phyloP scores from a whole-genome alignment of 2,329 filamentous ascomycete species.

The Fusarium goolgardi region DNA sequence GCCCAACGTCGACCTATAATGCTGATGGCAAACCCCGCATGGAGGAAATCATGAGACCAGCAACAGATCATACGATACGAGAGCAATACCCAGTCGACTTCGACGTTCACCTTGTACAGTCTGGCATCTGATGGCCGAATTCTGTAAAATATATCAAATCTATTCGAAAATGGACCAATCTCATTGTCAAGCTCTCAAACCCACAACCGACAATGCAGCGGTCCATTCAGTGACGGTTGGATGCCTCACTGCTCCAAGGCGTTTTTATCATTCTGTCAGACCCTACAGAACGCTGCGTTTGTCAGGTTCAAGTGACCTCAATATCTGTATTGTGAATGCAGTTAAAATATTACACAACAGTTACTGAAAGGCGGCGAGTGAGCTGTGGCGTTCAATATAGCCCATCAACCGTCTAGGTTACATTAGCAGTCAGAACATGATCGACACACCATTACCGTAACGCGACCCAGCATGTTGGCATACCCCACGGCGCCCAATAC shows the following conservation, averaged over 20 bases:
- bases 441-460: constrained; percentile 28
- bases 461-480: constrained; percentile 31
- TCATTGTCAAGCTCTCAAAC: constrained; percentile 24
- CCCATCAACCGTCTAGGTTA: constrained; percentile 32
- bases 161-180: constrained; percentile 37
- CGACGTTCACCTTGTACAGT: constrained; percentile 45
- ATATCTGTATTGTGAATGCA: constrained; percentile 13
- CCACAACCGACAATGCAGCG: constrained; percentile 26
- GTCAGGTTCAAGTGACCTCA: constrained; percentile 23
- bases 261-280: constrained; percentile 25
- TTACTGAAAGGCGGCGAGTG: constrained; percentile 13
- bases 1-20: constrained; percentile 81
- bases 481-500: constrained; percentile 33
- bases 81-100: constrained; percentile 44
- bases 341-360: constrained; percentile 24
- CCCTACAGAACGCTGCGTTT: constrained; percentile 22
- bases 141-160: constrained; percentile 48
- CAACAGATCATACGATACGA: constrained; percentile 41
- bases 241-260: constrained; percentile 27
- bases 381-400: constrained; percentile 34
- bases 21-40: constrained; percentile 54
- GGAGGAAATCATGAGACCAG: constrained; percentile 49
- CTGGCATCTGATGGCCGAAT: constrained; percentile 41
- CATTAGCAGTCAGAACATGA: constrained; percentile 30
- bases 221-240: constrained; percentile 20